Evolutionary conservation across 495 filamentous ascomycete species (phyloP).

Genomic region (Neurospora terricola): DNA sequence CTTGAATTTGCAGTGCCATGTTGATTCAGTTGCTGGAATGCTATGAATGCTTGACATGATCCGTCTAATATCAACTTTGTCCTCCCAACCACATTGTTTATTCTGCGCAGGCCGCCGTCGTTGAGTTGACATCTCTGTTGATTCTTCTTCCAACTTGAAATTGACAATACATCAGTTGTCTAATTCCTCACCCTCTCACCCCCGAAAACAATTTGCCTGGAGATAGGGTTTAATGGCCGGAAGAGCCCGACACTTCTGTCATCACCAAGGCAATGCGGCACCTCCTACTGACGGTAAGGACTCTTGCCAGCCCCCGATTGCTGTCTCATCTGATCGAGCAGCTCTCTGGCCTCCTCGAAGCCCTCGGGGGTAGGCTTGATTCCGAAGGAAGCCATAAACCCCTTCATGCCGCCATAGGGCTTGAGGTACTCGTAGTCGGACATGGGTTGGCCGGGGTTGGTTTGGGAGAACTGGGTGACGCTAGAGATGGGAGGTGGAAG

Average conservation of each 20-base stretch:
- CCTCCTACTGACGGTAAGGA: background rate
- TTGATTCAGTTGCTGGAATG: background rate
- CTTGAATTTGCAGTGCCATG: background rate
- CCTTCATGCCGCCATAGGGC: background rate
- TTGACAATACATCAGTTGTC: background rate
- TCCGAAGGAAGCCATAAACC: background rate
- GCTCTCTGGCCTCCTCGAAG: background rate
- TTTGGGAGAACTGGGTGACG: background rate
- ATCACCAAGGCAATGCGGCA: too few species aligned
- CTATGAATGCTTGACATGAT: background rate
- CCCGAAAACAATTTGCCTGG: too few species aligned
- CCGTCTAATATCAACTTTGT: background rate
- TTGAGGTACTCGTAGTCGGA: background rate
- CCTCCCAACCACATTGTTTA: background rate
- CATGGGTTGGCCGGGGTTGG: background rate
- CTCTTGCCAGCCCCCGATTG: background rate
- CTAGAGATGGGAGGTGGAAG: background rate
- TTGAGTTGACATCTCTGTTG: background rate
- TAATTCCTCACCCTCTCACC: background rate
- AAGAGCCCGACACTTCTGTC: too few species aligned
- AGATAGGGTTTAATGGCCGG: too few species aligned
- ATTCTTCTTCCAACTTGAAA: background rate
- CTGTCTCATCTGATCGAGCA: background rate
- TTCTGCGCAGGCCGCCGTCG: background rate
- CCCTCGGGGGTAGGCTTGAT: background rate